Evolutionary conservation across 2,329 filamentous ascomycete genomes (phyloP).

Genomic region (Scleromitrula shiraiana): DNA sequence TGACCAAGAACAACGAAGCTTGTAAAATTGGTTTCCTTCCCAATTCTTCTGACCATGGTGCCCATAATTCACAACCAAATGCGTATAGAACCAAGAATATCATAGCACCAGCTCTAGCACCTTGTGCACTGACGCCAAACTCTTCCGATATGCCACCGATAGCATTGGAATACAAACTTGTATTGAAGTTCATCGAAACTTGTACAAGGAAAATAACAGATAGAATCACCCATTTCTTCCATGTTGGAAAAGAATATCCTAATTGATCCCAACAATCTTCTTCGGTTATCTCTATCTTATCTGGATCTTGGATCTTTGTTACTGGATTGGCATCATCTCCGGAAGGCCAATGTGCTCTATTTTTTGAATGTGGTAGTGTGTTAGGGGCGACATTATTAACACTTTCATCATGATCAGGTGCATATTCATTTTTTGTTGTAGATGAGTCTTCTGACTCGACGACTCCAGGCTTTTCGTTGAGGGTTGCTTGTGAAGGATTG

Average conservation of each 20-base stretch:
- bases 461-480: background rate
- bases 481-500: background rate
- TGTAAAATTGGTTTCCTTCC: constrained; percentile 72
- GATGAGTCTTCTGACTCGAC: background rate
- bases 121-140: constrained; percentile 60
- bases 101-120: constrained; percentile 64
- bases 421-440: background rate
- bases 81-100: constrained; percentile 75
- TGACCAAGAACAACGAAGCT: constrained; percentile 64
- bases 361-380: background rate
- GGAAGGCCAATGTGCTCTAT: background rate
- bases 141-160: constrained; percentile 56
- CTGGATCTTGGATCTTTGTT: background rate
- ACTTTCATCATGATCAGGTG: background rate
- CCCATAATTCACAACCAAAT: constrained; percentile 83
- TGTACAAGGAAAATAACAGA: constrained; percentile 67
- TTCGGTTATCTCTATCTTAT: constrained; percentile 36
- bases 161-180: constrained; percentile 64
- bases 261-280: constrained; percentile 59
- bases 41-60: constrained; percentile 78
- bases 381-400: background rate
- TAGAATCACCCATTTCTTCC: constrained; percentile 64
- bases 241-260: constrained; percentile 50
- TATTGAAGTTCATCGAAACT: constrained; percentile 74
- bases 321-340: background rate